These are phyloP conservation scores for Alternaria alternata DNA, from an alignment of 2,329 filamentous ascomycete species.

Conservation along the genomic window DNA sequence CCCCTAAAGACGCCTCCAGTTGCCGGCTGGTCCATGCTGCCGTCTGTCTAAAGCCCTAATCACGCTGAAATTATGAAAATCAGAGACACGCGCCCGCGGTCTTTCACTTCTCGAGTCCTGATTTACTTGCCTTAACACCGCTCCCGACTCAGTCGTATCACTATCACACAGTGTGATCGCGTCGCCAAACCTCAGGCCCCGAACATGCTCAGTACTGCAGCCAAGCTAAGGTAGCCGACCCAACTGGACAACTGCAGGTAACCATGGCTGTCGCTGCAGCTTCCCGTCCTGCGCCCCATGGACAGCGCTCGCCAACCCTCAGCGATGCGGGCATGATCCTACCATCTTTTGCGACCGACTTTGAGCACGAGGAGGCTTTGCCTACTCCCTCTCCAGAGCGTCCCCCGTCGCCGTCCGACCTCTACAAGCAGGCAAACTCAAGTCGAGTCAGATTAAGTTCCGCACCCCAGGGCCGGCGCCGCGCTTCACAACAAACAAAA, in stretches of 20 bases:
- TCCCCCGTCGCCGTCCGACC: slow-evolving; percentile 52
- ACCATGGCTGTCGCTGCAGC: slow-evolving; percentile 34
- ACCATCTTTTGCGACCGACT: slow-evolving; percentile 61
- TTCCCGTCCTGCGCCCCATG: slow-evolving; percentile 24
- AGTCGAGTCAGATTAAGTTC: slow-evolving; percentile 40
- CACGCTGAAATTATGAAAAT: slow-evolving; percentile 30
- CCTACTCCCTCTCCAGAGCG: slow-evolving; percentile 59
- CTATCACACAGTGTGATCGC: not conserved
- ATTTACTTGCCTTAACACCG: slow-evolving; percentile 16
- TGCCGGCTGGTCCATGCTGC: slow-evolving; percentile 26
- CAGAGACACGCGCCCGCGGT: slow-evolving; percentile 26
- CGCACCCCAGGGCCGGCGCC: slow-evolving; percentile 41
- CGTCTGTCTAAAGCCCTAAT: slow-evolving; percentile 28
- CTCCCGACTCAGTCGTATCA: not conserved
- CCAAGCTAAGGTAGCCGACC: slow-evolving; percentile 33
- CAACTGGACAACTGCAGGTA: slow-evolving; percentile 19
- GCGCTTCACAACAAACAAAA: slow-evolving; percentile 38
- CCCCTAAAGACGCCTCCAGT: slow-evolving; percentile 28
- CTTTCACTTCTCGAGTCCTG: slow-evolving; percentile 25
- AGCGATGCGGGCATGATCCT: slow-evolving; percentile 96
- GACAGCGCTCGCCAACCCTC: slow-evolving; percentile 74
- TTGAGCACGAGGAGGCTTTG: slow-evolving; percentile 59
- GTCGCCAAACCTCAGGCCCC: slow-evolving; percentile 4
- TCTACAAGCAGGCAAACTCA: slow-evolving; percentile 35
- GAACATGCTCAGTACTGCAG: slow-evolving; percentile 32